A percentile compares a stretch with the other conserved stretches of the same genome.
phyloP scores from a whole-genome alignment of 192 early-diverging fungal genomes.

The Entomortierella chlamydospora region DNA sequence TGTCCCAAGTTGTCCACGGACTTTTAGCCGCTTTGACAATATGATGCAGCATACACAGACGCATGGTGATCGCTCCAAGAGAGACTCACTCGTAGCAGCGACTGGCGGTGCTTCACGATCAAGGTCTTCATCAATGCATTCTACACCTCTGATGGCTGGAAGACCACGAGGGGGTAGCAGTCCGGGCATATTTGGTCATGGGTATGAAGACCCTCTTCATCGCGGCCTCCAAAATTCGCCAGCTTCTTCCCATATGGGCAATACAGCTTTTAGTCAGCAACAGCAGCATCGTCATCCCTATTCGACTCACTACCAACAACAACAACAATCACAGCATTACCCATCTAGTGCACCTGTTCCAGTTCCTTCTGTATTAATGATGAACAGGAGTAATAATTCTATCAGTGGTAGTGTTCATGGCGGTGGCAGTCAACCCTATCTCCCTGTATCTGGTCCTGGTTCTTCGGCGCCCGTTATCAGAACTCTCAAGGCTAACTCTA shows the following conservation, averaged over 20 bases:
- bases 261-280: slow-evolving; percentile 1
- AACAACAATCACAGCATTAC: slow-evolving; percentile 9
- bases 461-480: slow-evolving; percentile 1
- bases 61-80: slow-evolving; percentile 55
- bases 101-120: slow-evolving; percentile 5
- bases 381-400: not conserved
- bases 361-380: not conserved
- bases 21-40: slow-evolving; percentile 78
- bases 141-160: slow-evolving; percentile 22
- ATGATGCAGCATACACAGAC: slow-evolving; percentile 80
- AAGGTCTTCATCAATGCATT: slow-evolving; percentile 38
- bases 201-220: slow-evolving; percentile 21
- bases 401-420: slow-evolving; percentile 3
- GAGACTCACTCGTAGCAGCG: slow-evolving; percentile 30
- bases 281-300: slow-evolving; percentile 24
- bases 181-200: slow-evolving; percentile 30
- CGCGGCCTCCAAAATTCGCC: slow-evolving; percentile 18
- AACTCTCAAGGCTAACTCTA: slow-evolving; percentile 43
- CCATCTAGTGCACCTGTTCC: slow-evolving; percentile 17
- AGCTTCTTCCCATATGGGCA: not conserved
- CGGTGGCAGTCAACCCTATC: slow-evolving; percentile 6
- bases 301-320: not conserved
- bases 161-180: slow-evolving; percentile 39
- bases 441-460: not conserved
- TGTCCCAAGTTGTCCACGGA: slow-evolving; percentile 63